These are phyloP conservation scores for Suhomyces chickasaworum DNA, from an alignment of 1,139 yeast genomes.

Conservation along the genomic window DNA sequence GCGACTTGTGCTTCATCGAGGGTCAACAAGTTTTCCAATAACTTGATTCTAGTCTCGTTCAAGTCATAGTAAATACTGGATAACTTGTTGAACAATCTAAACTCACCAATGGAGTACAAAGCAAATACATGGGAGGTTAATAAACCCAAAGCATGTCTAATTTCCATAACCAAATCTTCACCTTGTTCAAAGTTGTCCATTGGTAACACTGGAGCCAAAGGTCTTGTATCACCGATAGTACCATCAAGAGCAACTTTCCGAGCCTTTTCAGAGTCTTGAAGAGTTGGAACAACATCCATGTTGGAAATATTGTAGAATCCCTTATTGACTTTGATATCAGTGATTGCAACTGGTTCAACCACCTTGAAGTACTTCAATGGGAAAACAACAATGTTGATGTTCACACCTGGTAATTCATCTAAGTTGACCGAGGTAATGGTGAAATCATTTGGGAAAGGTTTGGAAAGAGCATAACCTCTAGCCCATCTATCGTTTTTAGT, in stretches of 20 bases:
- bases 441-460: slow-evolving; percentile 71
- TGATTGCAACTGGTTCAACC: slow-evolving; percentile 36
- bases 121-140: slow-evolving; percentile 67
- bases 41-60: slow-evolving; percentile 63
- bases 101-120: slow-evolving; percentile 70
- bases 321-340: slow-evolving; percentile 26
- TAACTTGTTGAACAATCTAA: slow-evolving; percentile 58
- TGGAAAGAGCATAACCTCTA: slow-evolving; percentile 67
- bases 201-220: slow-evolving; percentile 57
- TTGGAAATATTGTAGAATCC: slow-evolving; percentile 39
- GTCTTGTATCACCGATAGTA: slow-evolving; percentile 12
- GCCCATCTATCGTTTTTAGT: slow-evolving; percentile 69
- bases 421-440: slow-evolving; percentile 60
- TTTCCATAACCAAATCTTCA: slow-evolving; percentile 55
- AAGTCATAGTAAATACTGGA: slow-evolving; percentile 57
- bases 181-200: slow-evolving; percentile 40
- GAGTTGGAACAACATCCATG: slow-evolving; percentile 43
- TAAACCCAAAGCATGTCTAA: slow-evolving; percentile 56
- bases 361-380: slow-evolving; percentile 57
- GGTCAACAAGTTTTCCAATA: slow-evolving; percentile 60
- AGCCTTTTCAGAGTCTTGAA: slow-evolving; percentile 46
- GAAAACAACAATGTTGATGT: slow-evolving; percentile 55
- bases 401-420: slow-evolving; percentile 62
- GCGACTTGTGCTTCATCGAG: slow-evolving; percentile 56
- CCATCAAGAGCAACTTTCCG: slow-evolving; percentile 35